A percentile compares a stretch with the other conserved stretches of the same genome.
Evolutionary conservation across 2,329 filamentous ascomycete genomes (phyloP).

Genomic region (Kalmusia sp.): DNA sequence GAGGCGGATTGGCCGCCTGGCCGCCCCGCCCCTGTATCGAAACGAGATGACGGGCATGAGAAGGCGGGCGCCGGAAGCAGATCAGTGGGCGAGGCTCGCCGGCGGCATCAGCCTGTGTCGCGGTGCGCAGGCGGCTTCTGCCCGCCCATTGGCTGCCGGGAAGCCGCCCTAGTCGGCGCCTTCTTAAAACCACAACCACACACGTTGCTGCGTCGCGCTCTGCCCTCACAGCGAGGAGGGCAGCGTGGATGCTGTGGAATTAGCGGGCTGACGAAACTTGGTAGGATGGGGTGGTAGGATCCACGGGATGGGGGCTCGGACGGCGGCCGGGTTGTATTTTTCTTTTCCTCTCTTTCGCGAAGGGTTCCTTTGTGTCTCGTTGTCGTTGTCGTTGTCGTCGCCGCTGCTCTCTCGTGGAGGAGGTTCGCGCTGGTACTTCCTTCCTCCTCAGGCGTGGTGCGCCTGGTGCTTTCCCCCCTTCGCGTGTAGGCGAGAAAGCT

Average conservation of each 20-base stretch:
- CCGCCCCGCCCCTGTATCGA: constrained; percentile 14
- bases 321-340: constrained; percentile 3
- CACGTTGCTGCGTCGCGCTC: constrained; percentile 31
- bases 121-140: constrained; percentile 13
- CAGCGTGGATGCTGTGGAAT: constrained; percentile 5
- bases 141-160: constrained; percentile 29
- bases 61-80: constrained; percentile 3
- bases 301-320: neutral
- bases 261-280: constrained; percentile 18
- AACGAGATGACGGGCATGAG: constrained; percentile 40
- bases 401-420: neutral
- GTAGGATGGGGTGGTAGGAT: neutral
- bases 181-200: constrained; percentile 33
- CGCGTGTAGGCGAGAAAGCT: constrained; percentile 4
- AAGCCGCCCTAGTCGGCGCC: constrained; percentile 28
- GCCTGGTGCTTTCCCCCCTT: constrained; percentile 14
- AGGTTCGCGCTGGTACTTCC: constrained; percentile 15
- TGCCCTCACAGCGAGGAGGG: neutral
- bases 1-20: constrained; percentile 30
- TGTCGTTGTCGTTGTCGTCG: no score
- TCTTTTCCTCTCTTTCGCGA: neutral
- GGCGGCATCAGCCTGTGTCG: constrained; percentile 17
- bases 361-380: no score
- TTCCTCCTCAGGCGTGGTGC: constrained; percentile 15
- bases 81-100: constrained; percentile 24